phyloP scores from a whole-genome alignment of 306 rosid genomes.

The Cicer cuneatum region DNA sequence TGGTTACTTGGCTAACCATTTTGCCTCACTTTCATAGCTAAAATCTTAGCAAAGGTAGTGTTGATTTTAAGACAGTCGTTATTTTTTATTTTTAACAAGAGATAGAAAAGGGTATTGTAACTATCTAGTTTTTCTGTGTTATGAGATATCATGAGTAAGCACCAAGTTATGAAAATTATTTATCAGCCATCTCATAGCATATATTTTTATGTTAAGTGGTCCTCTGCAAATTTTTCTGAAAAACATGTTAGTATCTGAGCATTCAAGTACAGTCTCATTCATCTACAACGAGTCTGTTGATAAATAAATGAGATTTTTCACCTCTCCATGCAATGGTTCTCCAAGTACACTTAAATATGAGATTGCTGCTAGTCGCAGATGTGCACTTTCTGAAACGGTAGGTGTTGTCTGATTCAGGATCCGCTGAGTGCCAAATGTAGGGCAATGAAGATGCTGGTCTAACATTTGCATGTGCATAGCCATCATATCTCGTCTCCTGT shows the following conservation, averaged over 20 bases:
- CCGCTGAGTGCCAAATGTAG: slow-evolving; percentile 91
- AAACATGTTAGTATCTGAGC: slow-evolving; percentile 19
- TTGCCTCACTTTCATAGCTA: slow-evolving; percentile 11
- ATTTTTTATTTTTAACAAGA: neutral
- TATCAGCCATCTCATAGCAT: slow-evolving; percentile 10
- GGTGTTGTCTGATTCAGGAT: slow-evolving; percentile 73
- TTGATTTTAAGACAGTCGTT: slow-evolving; percentile 1
- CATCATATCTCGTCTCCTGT: slow-evolving; percentile 97
- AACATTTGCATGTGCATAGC: slow-evolving; percentile 99
- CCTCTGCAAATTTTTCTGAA: slow-evolving; percentile 17
- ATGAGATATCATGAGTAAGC: neutral
- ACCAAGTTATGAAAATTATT: slow-evolving; percentile 10
- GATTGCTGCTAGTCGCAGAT: slow-evolving; percentile 84
- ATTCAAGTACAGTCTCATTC: slow-evolving; percentile 26
- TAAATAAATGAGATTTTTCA: slow-evolving; percentile 50
- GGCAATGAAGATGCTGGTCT: slow-evolving; percentile 99
- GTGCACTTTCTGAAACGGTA: slow-evolving; percentile 56
- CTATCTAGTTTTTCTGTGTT: neutral
- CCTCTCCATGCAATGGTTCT: slow-evolving; percentile 99
- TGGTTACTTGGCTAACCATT: slow-evolving; percentile 1
- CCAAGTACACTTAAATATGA: slow-evolving; percentile 97
- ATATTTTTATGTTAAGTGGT: slow-evolving; percentile 8
- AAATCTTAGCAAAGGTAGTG: slow-evolving; percentile 21
- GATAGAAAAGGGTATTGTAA: neutral
- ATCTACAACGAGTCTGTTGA: slow-evolving; percentile 41